Conservation (phyloP, 306 rosid species). For the Rosa chinensis region DNA sequence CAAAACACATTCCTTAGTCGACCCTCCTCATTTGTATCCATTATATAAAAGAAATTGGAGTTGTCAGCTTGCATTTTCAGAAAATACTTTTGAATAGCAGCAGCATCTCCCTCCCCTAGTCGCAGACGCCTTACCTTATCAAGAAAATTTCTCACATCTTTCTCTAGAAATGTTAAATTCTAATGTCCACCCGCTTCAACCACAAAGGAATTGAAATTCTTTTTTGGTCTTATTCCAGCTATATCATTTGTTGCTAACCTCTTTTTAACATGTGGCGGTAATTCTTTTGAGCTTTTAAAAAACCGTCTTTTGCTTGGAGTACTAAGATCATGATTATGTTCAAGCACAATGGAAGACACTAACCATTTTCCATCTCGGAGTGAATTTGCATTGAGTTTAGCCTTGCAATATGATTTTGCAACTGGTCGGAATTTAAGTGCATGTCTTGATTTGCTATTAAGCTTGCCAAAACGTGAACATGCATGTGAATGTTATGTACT, state of each 20-base stretch:
- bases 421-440: background rate
- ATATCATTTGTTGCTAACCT: constrained; percentile 2
- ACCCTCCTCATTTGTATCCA: constrained; percentile 1
- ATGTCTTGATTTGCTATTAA: no score
- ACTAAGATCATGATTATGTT: background rate
- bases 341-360: background rate
- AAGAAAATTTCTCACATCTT: background rate
- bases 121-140: background rate
- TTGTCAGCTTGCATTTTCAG: background rate
- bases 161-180: background rate
- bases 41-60: background rate
- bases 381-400: background rate
- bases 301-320: background rate
- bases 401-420: background rate
- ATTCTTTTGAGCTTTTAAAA: background rate
- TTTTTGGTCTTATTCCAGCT: background rate
- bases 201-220: background rate
- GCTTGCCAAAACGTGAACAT: background rate
- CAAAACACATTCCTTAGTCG: background rate
- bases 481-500: background rate
- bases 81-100: background rate
- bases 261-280: background rate
- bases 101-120: background rate
- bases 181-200: constrained; percentile 1
- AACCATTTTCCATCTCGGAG: background rate